A percentile compares a stretch with the other conserved stretches of the same genome.
Evolutionary conservation across 1,139 yeast genomes (phyloP).

Genomic region (Yamadazyma conglobata): DNA sequence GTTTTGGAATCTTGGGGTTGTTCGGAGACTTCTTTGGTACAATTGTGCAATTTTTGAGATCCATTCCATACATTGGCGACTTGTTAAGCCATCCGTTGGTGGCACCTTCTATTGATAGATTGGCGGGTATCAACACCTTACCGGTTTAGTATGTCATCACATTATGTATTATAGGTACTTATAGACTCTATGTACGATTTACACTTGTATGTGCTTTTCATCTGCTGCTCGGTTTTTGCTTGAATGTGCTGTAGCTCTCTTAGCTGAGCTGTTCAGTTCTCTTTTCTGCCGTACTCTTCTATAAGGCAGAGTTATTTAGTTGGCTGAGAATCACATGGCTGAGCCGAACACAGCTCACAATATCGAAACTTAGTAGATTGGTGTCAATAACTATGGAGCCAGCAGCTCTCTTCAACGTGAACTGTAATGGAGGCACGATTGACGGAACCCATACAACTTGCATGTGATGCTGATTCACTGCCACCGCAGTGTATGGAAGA

Average conservation of each 20-base stretch:
- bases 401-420: not conserved
- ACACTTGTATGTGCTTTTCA: too few species aligned
- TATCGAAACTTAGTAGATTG: conserved; percentile 4
- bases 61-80: conserved; percentile 87
- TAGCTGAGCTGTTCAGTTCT: too few species aligned
- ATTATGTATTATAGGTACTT: too few species aligned
- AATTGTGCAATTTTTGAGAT: conserved; percentile 81
- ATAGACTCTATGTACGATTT: too few species aligned
- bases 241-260: too few species aligned
- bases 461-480: not conserved
- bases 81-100: conserved; percentile 73
- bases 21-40: conserved; percentile 94
- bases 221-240: too few species aligned
- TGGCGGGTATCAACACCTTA: conserved; percentile 45
- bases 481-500: conserved; percentile 1
- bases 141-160: too few species aligned
- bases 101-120: conserved; percentile 64
- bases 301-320: too few species aligned
- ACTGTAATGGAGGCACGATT: not conserved
- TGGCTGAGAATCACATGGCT: conserved; percentile 1
- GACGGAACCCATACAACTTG: conserved; percentile 5
- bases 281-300: too few species aligned
- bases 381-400: conserved; percentile 3
- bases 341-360: conserved; percentile 3
- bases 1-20: conserved; percentile 80